These are phyloP conservation scores for Hanseniaspora mollemarum DNA, from an alignment of 805 yeast species.

Conservation along the genomic window DNA sequence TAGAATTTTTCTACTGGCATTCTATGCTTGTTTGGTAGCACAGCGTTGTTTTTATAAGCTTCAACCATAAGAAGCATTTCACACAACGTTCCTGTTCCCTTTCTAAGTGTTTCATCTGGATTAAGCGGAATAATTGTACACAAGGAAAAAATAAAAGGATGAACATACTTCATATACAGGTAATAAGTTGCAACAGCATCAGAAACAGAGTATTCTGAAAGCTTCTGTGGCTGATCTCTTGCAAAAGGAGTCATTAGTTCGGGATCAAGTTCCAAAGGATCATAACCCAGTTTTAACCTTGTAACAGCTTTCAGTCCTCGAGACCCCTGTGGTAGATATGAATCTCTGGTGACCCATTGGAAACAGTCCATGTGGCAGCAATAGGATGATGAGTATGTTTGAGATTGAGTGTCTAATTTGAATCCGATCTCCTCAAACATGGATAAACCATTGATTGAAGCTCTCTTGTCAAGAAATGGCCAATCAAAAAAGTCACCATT, in stretches of 20 bases:
- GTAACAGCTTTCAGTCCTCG: conserved; percentile 98
- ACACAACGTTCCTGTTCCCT: conserved; percentile 97
- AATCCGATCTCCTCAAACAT: conserved; percentile 93
- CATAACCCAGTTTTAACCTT: conserved; percentile 86
- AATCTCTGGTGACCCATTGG: conserved; percentile 96
- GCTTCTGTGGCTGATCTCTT: conserved; percentile 75
- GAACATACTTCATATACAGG: conserved; percentile 89
- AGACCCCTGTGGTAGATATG: conserved; percentile 94
- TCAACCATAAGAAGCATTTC: conserved; percentile 96
- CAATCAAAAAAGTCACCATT: conserved; percentile 99
- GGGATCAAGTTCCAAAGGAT: conserved; percentile 93
- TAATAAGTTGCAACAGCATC: conserved; percentile 99
- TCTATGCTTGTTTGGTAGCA: conserved; percentile 84
- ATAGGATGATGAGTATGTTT: conserved; percentile 69
- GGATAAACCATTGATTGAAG: conserved; percentile 69
- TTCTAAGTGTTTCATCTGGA: conserved; percentile 90
- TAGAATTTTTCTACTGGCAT: conserved; percentile 93
- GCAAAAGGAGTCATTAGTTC: conserved; percentile 98
- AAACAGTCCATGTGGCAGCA: conserved; percentile 97
- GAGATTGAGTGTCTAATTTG: conserved; percentile 77
- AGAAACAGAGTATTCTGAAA: conserved; percentile 95
- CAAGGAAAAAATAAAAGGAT: conserved; percentile 89
- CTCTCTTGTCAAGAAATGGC: conserved; percentile 92
- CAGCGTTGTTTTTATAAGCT: conserved; percentile 65
- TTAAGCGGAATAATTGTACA: conserved; percentile 91